These are phyloP conservation scores for Colletotrichum kahawae DNA, from an alignment of 2,329 filamentous ascomycete species.

Conservation along the genomic window DNA sequence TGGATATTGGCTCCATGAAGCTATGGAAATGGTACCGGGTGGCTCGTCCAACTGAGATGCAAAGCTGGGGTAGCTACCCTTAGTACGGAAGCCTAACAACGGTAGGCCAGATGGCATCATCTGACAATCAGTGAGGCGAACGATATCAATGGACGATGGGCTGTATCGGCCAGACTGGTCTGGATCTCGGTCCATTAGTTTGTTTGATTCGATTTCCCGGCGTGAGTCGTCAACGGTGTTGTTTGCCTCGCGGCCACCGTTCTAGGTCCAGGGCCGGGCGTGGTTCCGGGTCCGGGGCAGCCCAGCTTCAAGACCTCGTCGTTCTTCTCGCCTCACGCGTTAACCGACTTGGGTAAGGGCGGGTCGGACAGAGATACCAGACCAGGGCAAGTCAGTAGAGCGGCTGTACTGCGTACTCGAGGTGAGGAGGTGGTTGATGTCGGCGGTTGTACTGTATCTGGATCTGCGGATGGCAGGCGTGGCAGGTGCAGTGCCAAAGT, in stretches of 20 bases:
- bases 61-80: constrained; percentile 15
- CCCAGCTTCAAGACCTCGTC: background rate
- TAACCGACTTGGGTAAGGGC: background rate
- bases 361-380: constrained; percentile 3
- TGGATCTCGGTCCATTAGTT: constrained; percentile 4
- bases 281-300: background rate
- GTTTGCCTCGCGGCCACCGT: constrained; percentile 1
- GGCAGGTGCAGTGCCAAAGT: background rate
- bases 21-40: background rate
- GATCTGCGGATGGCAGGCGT: background rate
- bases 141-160: background rate
- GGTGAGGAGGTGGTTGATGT: background rate
- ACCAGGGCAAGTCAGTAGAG: background rate
- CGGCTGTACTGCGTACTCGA: background rate
- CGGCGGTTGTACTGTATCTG: background rate
- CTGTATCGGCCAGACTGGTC: background rate
- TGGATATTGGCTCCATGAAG: background rate
- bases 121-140: background rate
- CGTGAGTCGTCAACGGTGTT: background rate
- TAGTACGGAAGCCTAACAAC: background rate
- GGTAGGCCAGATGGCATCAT: constrained; percentile 1
- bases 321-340: background rate
- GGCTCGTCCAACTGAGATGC: background rate
- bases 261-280: background rate
- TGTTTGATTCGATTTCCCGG: background rate